Evolutionary conservation across 768 basidiomycete species (phyloP).

Genomic region (Sutorius australiensis): DNA sequence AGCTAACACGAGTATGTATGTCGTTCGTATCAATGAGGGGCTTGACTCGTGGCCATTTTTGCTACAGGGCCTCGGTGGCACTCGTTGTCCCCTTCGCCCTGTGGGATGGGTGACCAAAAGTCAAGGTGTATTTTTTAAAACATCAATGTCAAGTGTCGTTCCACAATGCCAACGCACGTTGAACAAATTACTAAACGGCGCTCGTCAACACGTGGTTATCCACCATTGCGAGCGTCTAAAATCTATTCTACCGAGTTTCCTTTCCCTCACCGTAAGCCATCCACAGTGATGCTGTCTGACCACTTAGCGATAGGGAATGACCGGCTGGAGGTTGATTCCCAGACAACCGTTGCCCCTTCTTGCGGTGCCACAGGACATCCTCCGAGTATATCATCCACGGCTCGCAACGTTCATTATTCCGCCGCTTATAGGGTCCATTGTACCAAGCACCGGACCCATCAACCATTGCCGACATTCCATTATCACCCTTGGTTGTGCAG

Average conservation of each 20-base stretch:
- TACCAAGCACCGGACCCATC: background rate
- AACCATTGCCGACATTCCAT: constrained; percentile 6
- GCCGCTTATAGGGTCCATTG: background rate
- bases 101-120: constrained; percentile 11
- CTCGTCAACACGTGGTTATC: background rate
- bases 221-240: background rate
- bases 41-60: constrained; percentile 13
- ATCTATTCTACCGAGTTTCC: background rate
- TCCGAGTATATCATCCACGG: constrained; percentile 10
- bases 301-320: background rate
- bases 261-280: no score
- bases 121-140: background rate
- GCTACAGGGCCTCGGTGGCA: constrained; percentile 3
- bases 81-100: background rate
- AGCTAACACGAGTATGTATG: constrained; percentile 2
- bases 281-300: no score
- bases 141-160: background rate
- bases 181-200: background rate
- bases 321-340: background rate
- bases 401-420: constrained; percentile 1
- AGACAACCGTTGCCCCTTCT: background rate
- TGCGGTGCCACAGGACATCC: background rate
- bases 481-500: constrained; percentile 9
- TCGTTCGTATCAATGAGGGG: background rate
- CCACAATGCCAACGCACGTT: background rate